These are phyloP conservation scores for Mycena galopus DNA, from an alignment of 768 basidiomycete species.

Conservation along the genomic window DNA sequence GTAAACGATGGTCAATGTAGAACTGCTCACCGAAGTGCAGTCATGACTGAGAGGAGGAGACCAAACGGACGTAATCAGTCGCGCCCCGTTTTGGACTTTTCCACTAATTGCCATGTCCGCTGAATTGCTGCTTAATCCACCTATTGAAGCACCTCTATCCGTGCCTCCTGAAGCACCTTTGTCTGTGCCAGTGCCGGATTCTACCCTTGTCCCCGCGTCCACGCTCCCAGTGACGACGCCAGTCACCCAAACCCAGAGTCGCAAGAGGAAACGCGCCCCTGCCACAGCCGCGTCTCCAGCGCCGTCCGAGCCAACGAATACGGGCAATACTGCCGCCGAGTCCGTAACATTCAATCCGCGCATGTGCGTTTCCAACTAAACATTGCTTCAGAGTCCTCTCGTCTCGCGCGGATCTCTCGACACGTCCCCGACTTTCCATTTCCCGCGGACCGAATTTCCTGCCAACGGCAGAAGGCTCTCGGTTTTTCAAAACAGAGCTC, in stretches of 20 bases:
- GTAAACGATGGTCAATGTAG: conserved; percentile 11
- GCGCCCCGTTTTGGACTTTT: conserved; percentile 24
- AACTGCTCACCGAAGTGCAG: conserved; percentile 56
- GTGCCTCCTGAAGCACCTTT: background rate
- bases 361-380: conserved; percentile 17
- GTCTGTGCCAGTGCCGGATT: background rate
- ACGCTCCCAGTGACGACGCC: conserved; percentile 20
- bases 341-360: conserved; percentile 38
- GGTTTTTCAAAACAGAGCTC: conserved; percentile 77
- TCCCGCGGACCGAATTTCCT: conserved; percentile 81
- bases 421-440: conserved; percentile 77
- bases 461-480: conserved; percentile 66
- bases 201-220: background rate
- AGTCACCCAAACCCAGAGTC: conserved; percentile 46
- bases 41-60: conserved; percentile 41
- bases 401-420: conserved; percentile 76
- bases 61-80: background rate
- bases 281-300: conserved; percentile 67
- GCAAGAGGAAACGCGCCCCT: conserved; percentile 71
- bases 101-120: background rate
- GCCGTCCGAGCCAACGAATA: conserved; percentile 65
- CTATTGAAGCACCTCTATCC: background rate
- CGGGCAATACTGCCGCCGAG: conserved; percentile 54
- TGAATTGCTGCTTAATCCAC: background rate
- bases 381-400: conserved; percentile 62